phyloP scores from a whole-genome alignment of 306 rosid species.

The Cucurbita maxima region DNA sequence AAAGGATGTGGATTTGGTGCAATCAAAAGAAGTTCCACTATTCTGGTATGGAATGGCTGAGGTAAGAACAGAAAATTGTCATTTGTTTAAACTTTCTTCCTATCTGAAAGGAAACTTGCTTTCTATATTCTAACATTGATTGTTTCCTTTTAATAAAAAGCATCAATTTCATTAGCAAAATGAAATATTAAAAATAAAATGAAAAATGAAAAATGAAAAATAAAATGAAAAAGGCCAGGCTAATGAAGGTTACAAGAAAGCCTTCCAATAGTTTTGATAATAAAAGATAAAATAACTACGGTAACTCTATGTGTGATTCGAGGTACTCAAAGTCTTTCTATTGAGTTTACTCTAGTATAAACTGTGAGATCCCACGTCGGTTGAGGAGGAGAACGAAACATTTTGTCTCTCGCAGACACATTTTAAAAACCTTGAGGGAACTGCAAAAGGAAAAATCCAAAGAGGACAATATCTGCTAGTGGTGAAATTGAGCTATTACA shows the following conservation, averaged over 20 bases:
- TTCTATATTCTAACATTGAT: not conserved
- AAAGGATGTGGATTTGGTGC: constrained; percentile 51
- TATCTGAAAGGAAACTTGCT: not conserved
- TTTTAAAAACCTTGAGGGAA: too few relatives aligned
- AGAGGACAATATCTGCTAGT: too few relatives aligned
- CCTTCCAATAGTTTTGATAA: not conserved
- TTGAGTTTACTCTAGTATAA: too few relatives aligned
- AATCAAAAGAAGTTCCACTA: constrained; percentile 58
- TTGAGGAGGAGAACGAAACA: too few relatives aligned
- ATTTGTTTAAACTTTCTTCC: not conserved
- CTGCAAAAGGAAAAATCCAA: too few relatives aligned
- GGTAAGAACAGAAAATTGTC: constrained; percentile 28
- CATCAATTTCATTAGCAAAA: not conserved
- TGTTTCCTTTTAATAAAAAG: not conserved
- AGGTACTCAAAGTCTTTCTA: too few relatives aligned
- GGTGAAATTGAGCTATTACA: too few relatives aligned
- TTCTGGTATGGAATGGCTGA: constrained; percentile 91
- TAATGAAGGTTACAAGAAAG: not conserved
- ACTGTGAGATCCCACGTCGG: too few relatives aligned
- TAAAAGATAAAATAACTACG: too few relatives aligned
- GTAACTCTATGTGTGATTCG: too few relatives aligned
- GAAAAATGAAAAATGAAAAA: too few relatives aligned
- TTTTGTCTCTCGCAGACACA: too few relatives aligned
- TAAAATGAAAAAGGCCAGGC: not conserved
- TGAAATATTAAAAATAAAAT: not conserved